Conservation (phyloP, 805 yeast genomes). For the Candida qinlingensis region DNA sequence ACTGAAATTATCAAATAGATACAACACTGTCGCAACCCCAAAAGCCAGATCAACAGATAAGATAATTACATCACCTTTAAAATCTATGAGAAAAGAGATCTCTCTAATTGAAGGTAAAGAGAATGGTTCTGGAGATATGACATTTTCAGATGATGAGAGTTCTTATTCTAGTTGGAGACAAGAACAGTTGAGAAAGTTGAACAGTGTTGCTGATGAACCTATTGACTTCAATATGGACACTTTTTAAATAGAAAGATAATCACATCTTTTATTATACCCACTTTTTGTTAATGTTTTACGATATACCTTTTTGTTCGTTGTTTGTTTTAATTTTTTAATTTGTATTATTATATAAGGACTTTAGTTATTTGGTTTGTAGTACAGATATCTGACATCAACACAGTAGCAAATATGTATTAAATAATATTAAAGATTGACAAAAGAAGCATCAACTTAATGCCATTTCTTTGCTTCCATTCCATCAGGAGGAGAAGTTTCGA, state of each 20-base stretch:
- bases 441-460: conserved; percentile 1
- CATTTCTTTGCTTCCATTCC: conserved; percentile 22
- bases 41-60: conserved; percentile 6
- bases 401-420: not conserved
- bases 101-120: conserved; percentile 10
- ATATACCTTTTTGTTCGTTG: not conserved
- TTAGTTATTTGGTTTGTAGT: too few species aligned
- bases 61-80: conserved; percentile 24
- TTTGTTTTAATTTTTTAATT: not conserved
- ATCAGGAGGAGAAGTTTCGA: conserved; percentile 28
- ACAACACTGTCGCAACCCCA: conserved; percentile 10
- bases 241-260: conserved; percentile 8
- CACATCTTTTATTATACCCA: not conserved
- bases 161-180: conserved; percentile 23
- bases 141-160: conserved; percentile 16
- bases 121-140: conserved; percentile 12
- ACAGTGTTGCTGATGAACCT: conserved; percentile 6
- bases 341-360: not conserved
- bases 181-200: conserved; percentile 24
- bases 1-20: conserved; percentile 10
- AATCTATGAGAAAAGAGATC: conserved; percentile 13
- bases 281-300: not conserved
- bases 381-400: too few species aligned
- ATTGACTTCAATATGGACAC: conserved; percentile 15
- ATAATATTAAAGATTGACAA: not conserved